A percentile compares a stretch with the other conserved stretches of the same genome.
These are phyloP conservation scores for Citrullus colocynthis DNA, from an alignment of 306 rosid species.

Conservation along the genomic window DNA sequence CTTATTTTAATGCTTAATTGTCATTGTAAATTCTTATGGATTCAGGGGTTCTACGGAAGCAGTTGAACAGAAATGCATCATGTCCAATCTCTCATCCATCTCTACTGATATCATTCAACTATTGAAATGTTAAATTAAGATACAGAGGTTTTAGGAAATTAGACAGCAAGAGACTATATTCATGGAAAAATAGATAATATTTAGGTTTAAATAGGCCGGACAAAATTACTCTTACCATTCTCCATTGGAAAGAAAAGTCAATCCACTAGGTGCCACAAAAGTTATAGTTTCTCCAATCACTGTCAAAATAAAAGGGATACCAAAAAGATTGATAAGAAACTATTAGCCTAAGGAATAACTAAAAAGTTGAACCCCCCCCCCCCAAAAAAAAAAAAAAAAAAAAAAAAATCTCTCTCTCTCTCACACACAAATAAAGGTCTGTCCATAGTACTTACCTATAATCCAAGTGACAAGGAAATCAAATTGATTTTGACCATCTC, in stretches of 20 bases:
- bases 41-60: no score
- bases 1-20: no score
- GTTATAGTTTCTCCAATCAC: conserved; percentile 86
- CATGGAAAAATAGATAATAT: neutral
- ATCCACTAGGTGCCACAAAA: conserved; percentile 44
- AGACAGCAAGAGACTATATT: neutral
- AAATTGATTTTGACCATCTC: conserved; percentile 86
- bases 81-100: no score
- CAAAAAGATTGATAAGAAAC: neutral
- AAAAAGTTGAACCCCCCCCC: neutral
- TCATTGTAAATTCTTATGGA: no score
- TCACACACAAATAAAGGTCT: neutral
- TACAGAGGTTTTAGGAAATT: neutral
- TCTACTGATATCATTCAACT: no score
- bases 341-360: neutral
- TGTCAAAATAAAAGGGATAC: conserved; percentile 18
- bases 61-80: no score
- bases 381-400: no score
- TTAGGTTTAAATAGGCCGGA: neutral
- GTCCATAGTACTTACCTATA: conserved; percentile 45
- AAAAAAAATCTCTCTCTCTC: neutral
- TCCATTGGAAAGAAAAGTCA: conserved; percentile 66
- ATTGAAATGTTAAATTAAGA: no score
- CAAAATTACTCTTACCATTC: conserved; percentile 56
- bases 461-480: conserved; percentile 73